phyloP scores from a whole-genome alignment of 1,284 basidiomycete species.

The Cronartium quercuum region DNA sequence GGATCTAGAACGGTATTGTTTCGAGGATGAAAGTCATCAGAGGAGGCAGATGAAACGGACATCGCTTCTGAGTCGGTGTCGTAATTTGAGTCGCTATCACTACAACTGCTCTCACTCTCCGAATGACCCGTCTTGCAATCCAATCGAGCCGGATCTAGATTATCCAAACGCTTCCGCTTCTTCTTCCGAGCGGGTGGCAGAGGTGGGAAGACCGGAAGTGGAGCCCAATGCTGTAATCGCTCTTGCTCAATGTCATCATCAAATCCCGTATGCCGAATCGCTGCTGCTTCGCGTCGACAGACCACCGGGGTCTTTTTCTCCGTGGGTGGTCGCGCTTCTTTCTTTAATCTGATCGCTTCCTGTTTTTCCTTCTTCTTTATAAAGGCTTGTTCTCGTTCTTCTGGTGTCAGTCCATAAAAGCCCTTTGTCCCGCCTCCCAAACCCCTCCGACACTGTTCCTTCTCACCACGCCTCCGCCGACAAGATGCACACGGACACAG shows the following conservation, averaged over 20 bases:
- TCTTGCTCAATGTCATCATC: conserved; percentile 30
- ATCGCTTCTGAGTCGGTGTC: conserved; percentile 9
- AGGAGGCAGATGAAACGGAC: conserved; percentile 12
- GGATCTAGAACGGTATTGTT: conserved; percentile 1
- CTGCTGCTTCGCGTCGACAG: conserved; percentile 5
- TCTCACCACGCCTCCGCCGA: conserved; percentile 20
- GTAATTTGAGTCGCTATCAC: conserved; percentile 14
- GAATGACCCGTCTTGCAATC: conserved; percentile 24
- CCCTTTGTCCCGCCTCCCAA: conserved; percentile 1
- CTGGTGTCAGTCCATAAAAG: conserved; percentile 8
- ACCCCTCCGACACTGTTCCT: conserved; percentile 13
- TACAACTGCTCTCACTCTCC: conserved; percentile 31
- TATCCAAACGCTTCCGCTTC: conserved; percentile 31
- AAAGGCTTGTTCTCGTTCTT: background rate
- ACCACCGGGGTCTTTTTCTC: conserved; percentile 7
- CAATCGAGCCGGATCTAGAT: conserved; percentile 3
- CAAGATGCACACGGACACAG: conserved; percentile 36
- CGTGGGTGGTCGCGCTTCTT: background rate
- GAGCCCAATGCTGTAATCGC: conserved; percentile 29
- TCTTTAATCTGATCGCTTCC: background rate
- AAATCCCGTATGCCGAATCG: conserved; percentile 5
- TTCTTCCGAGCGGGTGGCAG: conserved; percentile 20
- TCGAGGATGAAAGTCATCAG: background rate
- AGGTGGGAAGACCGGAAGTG: conserved; percentile 26
- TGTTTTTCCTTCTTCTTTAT: background rate